A percentile compares a stretch with the other conserved stretches of the same genome.
Evolutionary conservation across 75 land plant species (phyloP).

Genomic region (Adiantum capillusveneris): DNA sequence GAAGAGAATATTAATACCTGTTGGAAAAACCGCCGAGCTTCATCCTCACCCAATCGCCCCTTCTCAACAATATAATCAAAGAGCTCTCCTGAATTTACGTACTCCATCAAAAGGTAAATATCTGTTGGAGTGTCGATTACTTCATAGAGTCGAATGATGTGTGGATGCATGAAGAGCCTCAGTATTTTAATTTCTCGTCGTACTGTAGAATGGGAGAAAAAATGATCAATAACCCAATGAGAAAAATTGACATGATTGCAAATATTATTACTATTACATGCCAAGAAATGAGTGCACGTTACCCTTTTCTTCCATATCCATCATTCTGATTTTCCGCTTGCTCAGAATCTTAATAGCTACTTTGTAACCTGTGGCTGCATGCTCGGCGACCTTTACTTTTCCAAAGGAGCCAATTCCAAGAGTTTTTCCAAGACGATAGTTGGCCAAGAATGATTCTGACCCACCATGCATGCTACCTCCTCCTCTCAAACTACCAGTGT

Average conservation of each 20-base stretch:
- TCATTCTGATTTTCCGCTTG: slow-evolving; percentile 17
- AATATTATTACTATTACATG: no score
- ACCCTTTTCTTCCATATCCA: slow-evolving; percentile 34
- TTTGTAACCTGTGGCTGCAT: slow-evolving; percentile 21
- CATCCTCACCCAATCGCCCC: slow-evolving; percentile 34
- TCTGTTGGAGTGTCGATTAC: slow-evolving; percentile 29
- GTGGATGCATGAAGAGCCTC: slow-evolving; percentile 35
- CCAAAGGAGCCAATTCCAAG: slow-evolving; percentile 30
- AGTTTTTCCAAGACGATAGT: slow-evolving; percentile 22
- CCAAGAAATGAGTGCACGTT: not conserved
- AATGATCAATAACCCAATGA: no score
- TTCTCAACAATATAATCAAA: slow-evolving; percentile 39
- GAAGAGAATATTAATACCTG: slow-evolving; percentile 23
- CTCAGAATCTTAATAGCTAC: slow-evolving; percentile 31
- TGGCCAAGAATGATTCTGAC: slow-evolving; percentile 10
- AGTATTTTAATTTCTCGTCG: slow-evolving; percentile 31
- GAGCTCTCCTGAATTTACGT: slow-evolving; percentile 36
- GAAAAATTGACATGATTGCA: no score
- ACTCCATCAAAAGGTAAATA: slow-evolving; percentile 37
- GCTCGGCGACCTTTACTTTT: slow-evolving; percentile 31
- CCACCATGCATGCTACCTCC: not conserved
- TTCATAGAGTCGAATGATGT: slow-evolving; percentile 36
- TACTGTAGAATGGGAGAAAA: slow-evolving; percentile 22
- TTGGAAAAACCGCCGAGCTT: slow-evolving; percentile 39
- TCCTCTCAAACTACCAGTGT: slow-evolving; percentile 3